Evolutionary conservation across 257 asterid species (phyloP), one percentile per base, ranked within the genome.

Genomic region (Solanum microdontum): DNA sequence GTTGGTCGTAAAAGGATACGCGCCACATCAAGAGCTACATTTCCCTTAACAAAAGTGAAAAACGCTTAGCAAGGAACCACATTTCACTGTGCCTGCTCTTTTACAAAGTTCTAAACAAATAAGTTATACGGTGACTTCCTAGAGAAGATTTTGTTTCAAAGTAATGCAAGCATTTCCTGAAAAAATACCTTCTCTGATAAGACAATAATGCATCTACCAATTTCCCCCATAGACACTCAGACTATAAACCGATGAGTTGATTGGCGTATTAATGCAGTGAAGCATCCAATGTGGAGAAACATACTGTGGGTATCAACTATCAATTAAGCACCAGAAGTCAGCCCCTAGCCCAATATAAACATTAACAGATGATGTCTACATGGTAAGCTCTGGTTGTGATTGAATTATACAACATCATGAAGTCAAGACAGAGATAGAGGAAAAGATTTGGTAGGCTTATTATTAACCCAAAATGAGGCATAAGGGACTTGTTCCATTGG

Each of bases 11-110:
- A 90, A 89, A 97, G 98, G 90, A 97, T 89, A 43, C 99, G 94
- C 84, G 99, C 99, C 86, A 92, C 94, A 90, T 97, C 99, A 88
- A 97, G 99, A 80, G 99, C 98, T 68, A 97, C 99, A 93, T 97
- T 97, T 58, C 99, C 99, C 99, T 94, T 88, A 85, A 84, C 83
- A 68, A 32, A 82, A 82, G 85, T 45, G 19, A 17, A 28, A 48
- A 82, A 45, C 6, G 0, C 68, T 82, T 15, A 82, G 85, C 7
- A 82, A 48, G 40, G 28, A 82, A 36, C 69, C 0, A 17, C 14
- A 28, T 80, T 80, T 17, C 69, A 48, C 19, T 45, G 19, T 48
- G 69, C 64, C 43, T 82, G 19, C 2, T 17, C 43, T 45, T 48
- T 28, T 48, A 82, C 26, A 48, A 17, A 28, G 28, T 5, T 45